Conservation (phyloP, 495 filamentous ascomycete species). For the Penicilliopsis zonata region DNA sequence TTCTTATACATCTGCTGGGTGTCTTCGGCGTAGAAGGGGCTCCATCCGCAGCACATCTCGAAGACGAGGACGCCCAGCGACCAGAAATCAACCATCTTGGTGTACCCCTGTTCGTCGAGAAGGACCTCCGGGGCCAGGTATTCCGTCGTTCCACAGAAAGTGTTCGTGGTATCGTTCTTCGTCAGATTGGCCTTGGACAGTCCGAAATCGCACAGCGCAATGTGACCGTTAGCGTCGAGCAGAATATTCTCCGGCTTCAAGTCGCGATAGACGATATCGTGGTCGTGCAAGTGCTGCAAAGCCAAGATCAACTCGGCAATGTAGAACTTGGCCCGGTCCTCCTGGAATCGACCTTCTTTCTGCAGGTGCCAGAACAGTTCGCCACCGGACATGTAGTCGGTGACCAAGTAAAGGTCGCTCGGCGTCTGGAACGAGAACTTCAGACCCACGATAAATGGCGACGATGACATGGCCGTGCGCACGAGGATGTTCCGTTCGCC, state of each 20-base stretch:
- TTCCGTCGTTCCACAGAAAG: constrained; percentile 96
- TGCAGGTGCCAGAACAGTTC: constrained; percentile 98
- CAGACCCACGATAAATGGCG: constrained; percentile 93
- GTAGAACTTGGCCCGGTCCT: constrained; percentile 94
- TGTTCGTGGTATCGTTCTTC: constrained; percentile 95
- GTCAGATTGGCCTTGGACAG: constrained; percentile 94
- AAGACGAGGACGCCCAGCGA: constrained; percentile 95
- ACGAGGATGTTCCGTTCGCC: constrained; percentile 96
- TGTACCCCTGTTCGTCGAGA: constrained; percentile 93
- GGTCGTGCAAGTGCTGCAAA: constrained; percentile 86
- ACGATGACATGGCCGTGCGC: constrained; percentile 87
- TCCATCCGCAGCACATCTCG: constrained; percentile 99
- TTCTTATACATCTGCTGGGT: constrained; percentile 99
- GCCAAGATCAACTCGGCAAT: constrained; percentile 96
- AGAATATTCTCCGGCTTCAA: constrained; percentile 80
- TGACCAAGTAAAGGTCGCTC: constrained; percentile 92
- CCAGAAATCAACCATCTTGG: constrained; percentile 99
- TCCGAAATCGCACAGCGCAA: constrained; percentile 80
- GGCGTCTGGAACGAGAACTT: constrained; percentile 99
- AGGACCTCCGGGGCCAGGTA: constrained; percentile 94
- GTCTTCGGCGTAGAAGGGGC: constrained; percentile 96
- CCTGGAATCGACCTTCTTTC: constrained; percentile 91
- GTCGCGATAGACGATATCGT: constrained; percentile 96
- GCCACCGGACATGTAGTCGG: constrained; percentile 99
- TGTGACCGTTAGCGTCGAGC: constrained; percentile 74